Evolutionary conservation across 805 yeast species (phyloP).

Genomic region (Dipodascus geniculatus): DNA sequence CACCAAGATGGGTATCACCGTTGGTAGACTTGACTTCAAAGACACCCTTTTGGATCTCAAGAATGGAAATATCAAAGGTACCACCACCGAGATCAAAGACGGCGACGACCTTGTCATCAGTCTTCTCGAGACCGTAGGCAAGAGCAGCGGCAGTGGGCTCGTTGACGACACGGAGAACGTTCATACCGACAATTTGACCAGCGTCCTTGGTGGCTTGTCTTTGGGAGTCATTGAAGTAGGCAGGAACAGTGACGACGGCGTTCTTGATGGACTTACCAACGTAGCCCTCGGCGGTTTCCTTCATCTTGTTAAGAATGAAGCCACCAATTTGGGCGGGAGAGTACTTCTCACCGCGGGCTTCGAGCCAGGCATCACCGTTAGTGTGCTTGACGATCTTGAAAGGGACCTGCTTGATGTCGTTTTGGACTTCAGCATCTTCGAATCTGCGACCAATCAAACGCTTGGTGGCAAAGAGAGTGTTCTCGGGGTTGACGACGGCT

Average conservation of each 20-base stretch:
- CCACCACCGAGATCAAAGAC: constrained; percentile 98
- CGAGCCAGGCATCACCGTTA: constrained; percentile 95
- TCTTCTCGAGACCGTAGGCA: constrained; percentile 89
- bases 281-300: constrained; percentile 93
- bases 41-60: constrained; percentile 95
- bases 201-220: constrained; percentile 95
- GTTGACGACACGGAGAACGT: constrained; percentile 79
- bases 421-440: constrained; percentile 81
- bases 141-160: constrained; percentile 92
- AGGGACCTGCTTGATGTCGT: constrained; percentile 79
- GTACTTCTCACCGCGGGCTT: constrained; percentile 76
- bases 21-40: constrained; percentile 96
- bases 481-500: constrained; percentile 88
- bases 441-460: constrained; percentile 90
- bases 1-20: constrained; percentile 91
- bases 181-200: constrained; percentile 92
- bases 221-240: constrained; percentile 84
- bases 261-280: constrained; percentile 77
- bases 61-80: constrained; percentile 92
- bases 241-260: constrained; percentile 88
- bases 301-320: constrained; percentile 88
- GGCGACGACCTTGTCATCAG: constrained; percentile 75
- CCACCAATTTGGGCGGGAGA: constrained; percentile 97
- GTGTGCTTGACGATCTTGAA: constrained; percentile 81
- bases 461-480: constrained; percentile 90